Percentiles rank a stretch among this genome's conserved stretches.
Evolutionary conservation across 441 rosid species (phyloP).

Genomic region (Breynia disticha): DNA sequence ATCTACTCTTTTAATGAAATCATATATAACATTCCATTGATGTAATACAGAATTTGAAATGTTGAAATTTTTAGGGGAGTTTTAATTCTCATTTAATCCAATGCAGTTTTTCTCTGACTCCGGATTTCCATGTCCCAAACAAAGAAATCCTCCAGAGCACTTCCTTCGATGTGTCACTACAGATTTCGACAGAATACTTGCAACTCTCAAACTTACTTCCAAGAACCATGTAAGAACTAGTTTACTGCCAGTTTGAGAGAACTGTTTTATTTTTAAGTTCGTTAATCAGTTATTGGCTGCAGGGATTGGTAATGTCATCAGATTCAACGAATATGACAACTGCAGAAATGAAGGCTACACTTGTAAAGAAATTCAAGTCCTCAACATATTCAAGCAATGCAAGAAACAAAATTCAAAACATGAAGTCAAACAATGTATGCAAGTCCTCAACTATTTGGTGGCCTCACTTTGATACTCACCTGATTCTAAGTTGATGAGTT

Average conservation of each 20-base stretch:
- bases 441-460: too few species aligned
- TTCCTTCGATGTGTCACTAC: conserved; percentile 67
- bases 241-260: not conserved
- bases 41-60: too few species aligned
- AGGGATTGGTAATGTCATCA: conserved; percentile 44
- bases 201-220: conserved; percentile 21
- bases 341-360: conserved; percentile 47
- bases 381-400: conserved; percentile 37
- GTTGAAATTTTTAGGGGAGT: too few species aligned
- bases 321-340: conserved; percentile 56
- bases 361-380: conserved; percentile 42
- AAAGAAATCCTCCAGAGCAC: conserved; percentile 76
- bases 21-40: too few species aligned
- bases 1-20: too few species aligned
- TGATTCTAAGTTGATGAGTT: too few species aligned
- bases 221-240: too few species aligned
- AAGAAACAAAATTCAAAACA: conserved; percentile 34
- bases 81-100: too few species aligned
- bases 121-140: conserved; percentile 69
- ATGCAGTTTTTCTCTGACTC: conserved; percentile 70
- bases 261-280: not conserved
- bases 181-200: conserved; percentile 62
- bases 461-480: too few species aligned
- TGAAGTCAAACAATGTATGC: conserved; percentile 23
- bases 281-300: not conserved